Base-by-base conservation (phyloP, 2,329 filamentous ascomycete species). In the Daldinia sp. region DNA sequence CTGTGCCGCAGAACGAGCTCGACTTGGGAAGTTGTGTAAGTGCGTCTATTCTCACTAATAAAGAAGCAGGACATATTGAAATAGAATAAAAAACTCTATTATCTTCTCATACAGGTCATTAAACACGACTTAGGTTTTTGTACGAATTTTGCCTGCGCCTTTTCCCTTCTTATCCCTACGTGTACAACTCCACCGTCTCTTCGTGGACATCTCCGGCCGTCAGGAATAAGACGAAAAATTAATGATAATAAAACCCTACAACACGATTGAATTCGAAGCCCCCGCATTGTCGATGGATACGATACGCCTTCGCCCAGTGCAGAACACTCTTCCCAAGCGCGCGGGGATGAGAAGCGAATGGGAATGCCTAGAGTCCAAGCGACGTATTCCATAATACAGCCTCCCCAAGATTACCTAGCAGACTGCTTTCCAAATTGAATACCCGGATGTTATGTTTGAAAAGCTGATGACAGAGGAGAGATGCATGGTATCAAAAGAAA, bases 61-160 rank as follows among this genome's bases (percentile, higher is more conserved):
- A 15, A 2, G 30, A 4, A 44, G 30, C 18, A 61, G 15, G 18
- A 23, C 18, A 37, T 2, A 30, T 59, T 35, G 23, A 41, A 62
- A 67, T 62, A 18, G 30, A 66, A n/a, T n/a, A n/a, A 23, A 23
- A 23, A 51, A 66, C 60, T 71, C 55, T 73, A 72, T 69, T 69
- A 63, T 69, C 63, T 74, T 70, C 54, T 70, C 66, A 60, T 74
- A 70, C 63, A 69, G 68, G 67, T 72, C 72, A 64, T 74, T 41
- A 69, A 70, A 18, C 26, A 65, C 51, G 56, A 33, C 30, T 53
- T 35, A 7, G 9, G 33, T 39, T 56, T 60, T 54, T 30, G 54
- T 33, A 63, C 57, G 50, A 60, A 20, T 35, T 55, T 59, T 46
- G 54, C 50, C 58, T 41, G 42, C 42, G 46, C 46, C 46, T 33